Base-by-base conservation (phyloP, 2,329 filamentous ascomycete genomes). In the Pestalotiopsis sp. region DNA sequence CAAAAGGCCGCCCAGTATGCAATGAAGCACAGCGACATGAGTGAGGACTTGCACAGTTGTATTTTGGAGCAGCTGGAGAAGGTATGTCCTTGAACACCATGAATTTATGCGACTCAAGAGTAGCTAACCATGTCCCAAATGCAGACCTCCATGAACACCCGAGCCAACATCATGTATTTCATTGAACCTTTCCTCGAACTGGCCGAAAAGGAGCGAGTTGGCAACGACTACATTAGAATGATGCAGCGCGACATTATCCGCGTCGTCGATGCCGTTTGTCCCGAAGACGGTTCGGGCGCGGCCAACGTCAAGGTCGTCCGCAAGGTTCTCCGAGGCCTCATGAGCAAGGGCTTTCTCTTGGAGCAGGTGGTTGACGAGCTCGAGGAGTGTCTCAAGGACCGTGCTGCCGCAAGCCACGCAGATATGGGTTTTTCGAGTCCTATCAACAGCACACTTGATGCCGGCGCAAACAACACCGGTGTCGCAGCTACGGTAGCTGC, bases 131-230 rank as follows among this genome's bases (percentile, higher is more conserved):
- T 17, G 12, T 27, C 4, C 2, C 13, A 36, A 17, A n/a, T 39
- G 17, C 74, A 95, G 89, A 97, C 93, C 73, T 95, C 93, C 73
- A 97, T 99, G 92, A 99, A 99, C 81, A 97, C 92, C 65, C 89
- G 95, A 70, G 97, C 96, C 69, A 99, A 99, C 79, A 98, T 99
- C 80, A 97, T 99, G 92, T 99, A 97, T 82, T 99, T 99, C 81
- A 92, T 99, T 77, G 95, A 98, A 77, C 92, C 95, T 74, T 93
- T 99, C 73, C 93, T 97, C 78, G 95, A 98, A 78, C 87, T 94
- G 82, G 93, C 94, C 25, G 87, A 89, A 71, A 92, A 90, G 73
- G 93, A 94, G 73, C 89, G 90, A 71, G 91, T 96, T 39, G 38
- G 63, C 74, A 83, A 88, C 66, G 91, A 93, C 71, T 99, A 97